Evolutionary conservation across 441 rosid species (phyloP), one percentile per base, ranked within the genome.

Genomic region (Lepidium campestre): DNA sequence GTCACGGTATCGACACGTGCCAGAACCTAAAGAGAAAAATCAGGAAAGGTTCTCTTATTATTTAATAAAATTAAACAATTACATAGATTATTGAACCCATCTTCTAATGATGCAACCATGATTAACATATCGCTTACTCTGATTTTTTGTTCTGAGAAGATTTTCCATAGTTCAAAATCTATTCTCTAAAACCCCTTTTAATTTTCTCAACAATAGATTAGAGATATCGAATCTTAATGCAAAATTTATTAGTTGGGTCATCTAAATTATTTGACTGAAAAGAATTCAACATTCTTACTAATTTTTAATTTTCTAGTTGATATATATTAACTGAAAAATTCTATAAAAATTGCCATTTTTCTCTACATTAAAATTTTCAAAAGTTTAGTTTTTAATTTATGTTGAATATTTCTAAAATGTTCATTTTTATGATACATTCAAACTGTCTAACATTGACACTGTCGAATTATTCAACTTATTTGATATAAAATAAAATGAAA

Each of bases 1-100:
- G 57, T 46, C 32, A 12, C 37, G 36, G 50, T 35, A 73, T n/a
- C 39, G 46, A 60, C 68, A 53, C 68, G 73, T 67, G 64, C 68
- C 77, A 29, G 64, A 57, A 67, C 31, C 27, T 3, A 37, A 20
- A 20, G 64, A 60, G 73, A 46, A 46, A 72, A 59, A 2, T 35
- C 62, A 50, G 56, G 67, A 67, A 45, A 46, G 23, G 17, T 49
- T 48, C 6, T 10, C n/a, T n/a, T n/a, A n/a, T n/a, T n/a, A n/a
- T 11, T 39, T 2, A 14, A 50, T 14, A 22, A 41, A 19, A 56
- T 0, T 22, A 56, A 46, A 37, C 32, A 31, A 40, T 27, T 46
- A 25, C 41, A 37, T 20, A 32, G 19, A 46, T 34, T 62, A 52
- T 54, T 45, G 63, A 36, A 36, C 54, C 54, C 65, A 29, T 72